A percentile compares a stretch with the other conserved stretches of the same genome.
These are phyloP conservation scores for Coelastrella sp. DNA, from an alignment of 139 green algal species.

Conservation along the genomic window DNA sequence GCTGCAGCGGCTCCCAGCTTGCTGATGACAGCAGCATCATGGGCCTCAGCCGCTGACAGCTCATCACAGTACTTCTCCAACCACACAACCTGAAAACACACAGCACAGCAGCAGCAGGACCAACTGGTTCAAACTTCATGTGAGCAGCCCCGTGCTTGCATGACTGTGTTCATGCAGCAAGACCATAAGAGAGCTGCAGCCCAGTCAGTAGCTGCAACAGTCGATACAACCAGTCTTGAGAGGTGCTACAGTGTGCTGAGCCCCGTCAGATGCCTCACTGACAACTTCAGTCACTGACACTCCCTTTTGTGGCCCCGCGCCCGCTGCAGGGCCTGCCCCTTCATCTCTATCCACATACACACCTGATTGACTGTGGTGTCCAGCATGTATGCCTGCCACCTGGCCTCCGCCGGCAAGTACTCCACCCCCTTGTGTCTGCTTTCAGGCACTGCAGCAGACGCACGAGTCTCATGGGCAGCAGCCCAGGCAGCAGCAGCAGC, in stretches of 20 bases:
- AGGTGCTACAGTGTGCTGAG: too few species aligned
- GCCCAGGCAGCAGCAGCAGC: background rate
- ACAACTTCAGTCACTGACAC: too few species aligned
- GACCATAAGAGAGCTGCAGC: too few species aligned
- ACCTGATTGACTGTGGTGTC: background rate
- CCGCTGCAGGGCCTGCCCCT: background rate
- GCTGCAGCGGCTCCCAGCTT: background rate
- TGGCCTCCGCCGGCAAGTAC: background rate
- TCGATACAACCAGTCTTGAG: too few species aligned
- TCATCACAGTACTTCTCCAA: slow-evolving; percentile 11
- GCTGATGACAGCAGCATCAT: slow-evolving; percentile 4
- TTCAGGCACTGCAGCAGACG: background rate
- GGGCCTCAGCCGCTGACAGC: background rate
- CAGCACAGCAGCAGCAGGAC: background rate
- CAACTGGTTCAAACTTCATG: background rate
- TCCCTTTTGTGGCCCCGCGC: too few species aligned
- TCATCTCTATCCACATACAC: background rate
- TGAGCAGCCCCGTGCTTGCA: background rate
- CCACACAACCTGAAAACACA: slow-evolving; percentile 28
- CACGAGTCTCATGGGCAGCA: background rate
- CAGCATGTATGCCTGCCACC: slow-evolving; percentile 31
- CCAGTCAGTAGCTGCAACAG: too few species aligned
- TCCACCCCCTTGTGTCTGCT: slow-evolving; percentile 14
- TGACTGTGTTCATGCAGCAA: too few species aligned
- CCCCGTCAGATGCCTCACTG: too few species aligned